A percentile compares a stretch with the other conserved stretches of the same genome.
These are phyloP conservation scores for Leonotis leonurus DNA, from an alignment of 257 asterid genomes.

Conservation along the genomic window DNA sequence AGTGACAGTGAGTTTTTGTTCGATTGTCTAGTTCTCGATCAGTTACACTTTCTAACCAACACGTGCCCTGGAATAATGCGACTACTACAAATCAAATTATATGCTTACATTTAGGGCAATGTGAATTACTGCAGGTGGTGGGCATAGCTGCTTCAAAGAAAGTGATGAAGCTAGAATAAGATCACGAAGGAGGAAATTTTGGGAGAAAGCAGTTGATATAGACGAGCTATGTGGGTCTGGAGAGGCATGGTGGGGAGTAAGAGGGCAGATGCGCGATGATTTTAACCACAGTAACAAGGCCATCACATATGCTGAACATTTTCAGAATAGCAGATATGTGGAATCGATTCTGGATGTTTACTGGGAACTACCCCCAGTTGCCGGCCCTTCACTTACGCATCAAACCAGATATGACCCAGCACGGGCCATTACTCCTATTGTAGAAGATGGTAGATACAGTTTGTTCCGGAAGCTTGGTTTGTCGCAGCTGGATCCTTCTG, in stretches of 20 bases:
- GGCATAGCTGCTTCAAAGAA: slow-evolving; percentile 91
- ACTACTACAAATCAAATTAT: too few relatives aligned
- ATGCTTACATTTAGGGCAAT: neutral
- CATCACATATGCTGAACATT: slow-evolving; percentile 56
- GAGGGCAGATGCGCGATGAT: slow-evolving; percentile 86
- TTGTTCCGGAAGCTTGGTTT: slow-evolving; percentile 69
- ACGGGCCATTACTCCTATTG: slow-evolving; percentile 62
- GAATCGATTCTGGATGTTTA: slow-evolving; percentile 79
- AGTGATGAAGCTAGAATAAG: slow-evolving; percentile 91
- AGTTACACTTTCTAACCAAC: neutral
- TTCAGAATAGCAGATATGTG: slow-evolving; percentile 75
- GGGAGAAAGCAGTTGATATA: slow-evolving; percentile 82
- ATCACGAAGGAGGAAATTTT: slow-evolving; percentile 63
- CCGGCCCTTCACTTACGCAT: slow-evolving; percentile 96
- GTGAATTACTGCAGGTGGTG: slow-evolving; percentile 58
- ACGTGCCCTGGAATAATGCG: neutral
- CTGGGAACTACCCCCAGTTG: slow-evolving; percentile 98
- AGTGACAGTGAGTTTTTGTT: neutral
- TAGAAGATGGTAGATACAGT: slow-evolving; percentile 81
- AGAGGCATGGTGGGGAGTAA: slow-evolving; percentile 99
- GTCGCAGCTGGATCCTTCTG: slow-evolving; percentile 54
- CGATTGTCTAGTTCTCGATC: neutral
- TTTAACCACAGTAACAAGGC: slow-evolving; percentile 85
- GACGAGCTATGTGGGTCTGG: slow-evolving; percentile 89
- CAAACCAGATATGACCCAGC: slow-evolving; percentile 97